Conservation (phyloP, 345 rosid species). For the Citrus unshiu region DNA sequence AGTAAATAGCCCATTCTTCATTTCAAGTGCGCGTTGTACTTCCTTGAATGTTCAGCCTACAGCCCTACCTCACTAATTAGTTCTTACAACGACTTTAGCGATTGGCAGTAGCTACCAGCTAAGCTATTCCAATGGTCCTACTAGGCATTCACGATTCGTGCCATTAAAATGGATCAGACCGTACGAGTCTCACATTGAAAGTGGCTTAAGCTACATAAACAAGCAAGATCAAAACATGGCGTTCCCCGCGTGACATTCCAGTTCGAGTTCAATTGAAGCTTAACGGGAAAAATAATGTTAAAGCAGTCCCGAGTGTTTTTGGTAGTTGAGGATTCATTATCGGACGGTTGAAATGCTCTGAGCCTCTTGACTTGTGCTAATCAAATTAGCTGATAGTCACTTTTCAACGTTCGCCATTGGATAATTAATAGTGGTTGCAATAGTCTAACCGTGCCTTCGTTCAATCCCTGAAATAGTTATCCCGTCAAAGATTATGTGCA, state of each 20-base stretch:
- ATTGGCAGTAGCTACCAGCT: too few relatives aligned
- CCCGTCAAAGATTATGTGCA: neutral
- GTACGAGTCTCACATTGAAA: too few relatives aligned
- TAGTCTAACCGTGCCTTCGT: neutral
- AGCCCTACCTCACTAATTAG: neutral
- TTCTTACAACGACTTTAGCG: neutral
- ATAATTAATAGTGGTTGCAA: neutral
- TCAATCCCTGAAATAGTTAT: neutral
- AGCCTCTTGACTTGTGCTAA: neutral
- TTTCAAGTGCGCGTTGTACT: neutral
- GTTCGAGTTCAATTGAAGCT: too few relatives aligned
- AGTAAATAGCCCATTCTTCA: neutral
- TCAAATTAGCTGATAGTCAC: neutral
- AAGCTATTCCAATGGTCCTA: too few relatives aligned
- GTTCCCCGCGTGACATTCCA: too few relatives aligned
- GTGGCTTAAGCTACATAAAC: neutral
- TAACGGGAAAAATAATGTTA: too few relatives aligned
- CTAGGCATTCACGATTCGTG: neutral
- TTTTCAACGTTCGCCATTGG: neutral
- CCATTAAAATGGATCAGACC: neutral
- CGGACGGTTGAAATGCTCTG: neutral
- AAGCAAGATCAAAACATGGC: neutral
- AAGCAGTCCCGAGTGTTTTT: too few relatives aligned
- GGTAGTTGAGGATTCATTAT: conserved; percentile 3
- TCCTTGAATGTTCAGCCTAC: neutral